phyloP scores from a whole-genome alignment of 2,329 filamentous ascomycete genomes.

The Didymella keratinophila region DNA sequence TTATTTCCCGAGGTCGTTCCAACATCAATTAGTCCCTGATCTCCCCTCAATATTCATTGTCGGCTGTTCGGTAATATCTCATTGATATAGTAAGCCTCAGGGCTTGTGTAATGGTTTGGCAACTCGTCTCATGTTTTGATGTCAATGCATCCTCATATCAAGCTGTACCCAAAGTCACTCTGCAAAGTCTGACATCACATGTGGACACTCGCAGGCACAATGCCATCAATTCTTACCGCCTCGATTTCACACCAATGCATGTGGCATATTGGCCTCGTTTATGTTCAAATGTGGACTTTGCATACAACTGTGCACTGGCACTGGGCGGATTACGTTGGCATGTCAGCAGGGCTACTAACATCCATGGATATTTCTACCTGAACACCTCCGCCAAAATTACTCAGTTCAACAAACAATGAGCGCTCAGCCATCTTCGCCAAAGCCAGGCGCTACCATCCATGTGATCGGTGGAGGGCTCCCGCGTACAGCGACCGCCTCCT shows the following conservation, averaged over 20 bases:
- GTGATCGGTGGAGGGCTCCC: background rate
- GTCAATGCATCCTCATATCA: too few relatives aligned
- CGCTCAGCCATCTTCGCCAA: slow-evolving; percentile 1
- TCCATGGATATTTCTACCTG: background rate
- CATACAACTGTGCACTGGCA: background rate
- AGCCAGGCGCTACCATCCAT: background rate
- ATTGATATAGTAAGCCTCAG: too few relatives aligned
- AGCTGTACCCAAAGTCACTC: too few relatives aligned
- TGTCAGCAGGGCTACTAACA: background rate
- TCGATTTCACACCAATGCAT: background rate
- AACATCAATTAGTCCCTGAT: too few relatives aligned
- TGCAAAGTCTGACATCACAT: background rate
- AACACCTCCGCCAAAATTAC: background rate
- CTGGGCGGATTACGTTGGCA: background rate
- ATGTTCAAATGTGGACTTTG: background rate
- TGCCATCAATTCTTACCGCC: too few relatives aligned
- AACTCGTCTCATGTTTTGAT: too few relatives aligned
- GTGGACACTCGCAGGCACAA: background rate
- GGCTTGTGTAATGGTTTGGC: too few relatives aligned
- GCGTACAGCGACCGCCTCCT: slow-evolving; percentile 4
- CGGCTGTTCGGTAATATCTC: too few relatives aligned
- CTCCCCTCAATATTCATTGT: too few relatives aligned
- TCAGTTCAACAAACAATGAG: background rate
- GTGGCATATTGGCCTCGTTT: too few relatives aligned
- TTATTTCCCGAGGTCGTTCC: too few relatives aligned